A percentile compares a stretch with the other conserved stretches of the same genome.
phyloP scores from a whole-genome alignment of 2,329 filamentous ascomycete genomes.

The Erysiphe pulchra region DNA sequence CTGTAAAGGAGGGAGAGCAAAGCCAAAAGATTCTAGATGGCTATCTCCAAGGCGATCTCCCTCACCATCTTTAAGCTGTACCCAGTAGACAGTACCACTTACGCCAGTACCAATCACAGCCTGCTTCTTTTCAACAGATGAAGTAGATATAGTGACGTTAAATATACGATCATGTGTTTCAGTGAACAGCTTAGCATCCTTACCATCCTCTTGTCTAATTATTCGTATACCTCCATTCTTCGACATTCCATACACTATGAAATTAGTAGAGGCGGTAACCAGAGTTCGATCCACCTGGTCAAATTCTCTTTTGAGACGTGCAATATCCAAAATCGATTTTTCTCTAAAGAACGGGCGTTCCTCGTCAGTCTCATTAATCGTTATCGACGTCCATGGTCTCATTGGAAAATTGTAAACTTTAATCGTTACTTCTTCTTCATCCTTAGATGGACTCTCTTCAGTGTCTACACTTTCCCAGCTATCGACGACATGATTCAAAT shows the following conservation, averaged over 20 bases:
- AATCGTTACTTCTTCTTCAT: constrained; percentile 37
- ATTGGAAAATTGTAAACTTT: constrained; percentile 89
- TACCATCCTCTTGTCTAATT: constrained; percentile 81
- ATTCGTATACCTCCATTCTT: constrained; percentile 83
- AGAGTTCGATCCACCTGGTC: constrained; percentile 91
- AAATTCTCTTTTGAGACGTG: constrained; percentile 87
- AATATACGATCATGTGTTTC: constrained; percentile 85
- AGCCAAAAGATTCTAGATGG: constrained; percentile 60
- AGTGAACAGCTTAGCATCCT: constrained; percentile 75
- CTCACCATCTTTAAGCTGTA: constrained; percentile 48
- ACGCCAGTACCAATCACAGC: constrained; percentile 79
- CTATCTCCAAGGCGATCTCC: constrained; percentile 59
- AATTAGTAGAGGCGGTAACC: constrained; percentile 66
- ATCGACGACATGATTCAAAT: constrained; percentile 37
- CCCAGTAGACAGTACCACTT: constrained; percentile 93
- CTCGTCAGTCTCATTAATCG: constrained; percentile 33
- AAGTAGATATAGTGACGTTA: constrained; percentile 64
- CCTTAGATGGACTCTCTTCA: constrained; percentile 39
- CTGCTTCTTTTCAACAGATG: constrained; percentile 38
- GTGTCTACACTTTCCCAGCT: constrained; percentile 77
- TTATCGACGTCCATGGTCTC: constrained; percentile 84
- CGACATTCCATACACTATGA: constrained; percentile 83
- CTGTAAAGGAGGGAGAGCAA: constrained; percentile 68
- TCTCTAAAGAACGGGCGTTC: constrained; percentile 41
- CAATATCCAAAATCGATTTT: constrained; percentile 73